Percentiles rank a stretch among this genome's conserved stretches.
These are phyloP conservation scores for Pythium graminicola DNA, from an alignment of 352 stramenopile genomes.

Conservation along the genomic window DNA sequence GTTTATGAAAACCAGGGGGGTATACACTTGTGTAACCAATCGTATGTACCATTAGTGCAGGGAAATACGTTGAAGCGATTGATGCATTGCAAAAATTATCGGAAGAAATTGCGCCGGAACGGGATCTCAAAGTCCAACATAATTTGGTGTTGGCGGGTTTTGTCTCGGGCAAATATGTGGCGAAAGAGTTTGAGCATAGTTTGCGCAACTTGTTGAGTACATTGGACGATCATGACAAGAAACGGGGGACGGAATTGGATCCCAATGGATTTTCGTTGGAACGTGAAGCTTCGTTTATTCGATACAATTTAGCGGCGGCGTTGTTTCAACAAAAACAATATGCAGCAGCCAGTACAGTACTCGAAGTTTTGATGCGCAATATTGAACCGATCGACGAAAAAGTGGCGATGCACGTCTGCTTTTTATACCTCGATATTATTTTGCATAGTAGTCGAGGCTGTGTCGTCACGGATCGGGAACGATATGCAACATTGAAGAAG, in stretches of 20 bases:
- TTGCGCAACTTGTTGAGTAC: slow-evolving; percentile 54
- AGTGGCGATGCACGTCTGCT: slow-evolving; percentile 91
- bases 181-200: slow-evolving; percentile 67
- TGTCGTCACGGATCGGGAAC: slow-evolving; percentile 72
- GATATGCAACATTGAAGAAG: slow-evolving; percentile 67
- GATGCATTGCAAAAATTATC: slow-evolving; percentile 78
- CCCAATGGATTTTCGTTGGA: slow-evolving; percentile 52
- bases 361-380: slow-evolving; percentile 85
- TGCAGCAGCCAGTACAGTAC: slow-evolving; percentile 69
- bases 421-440: slow-evolving; percentile 90
- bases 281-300: slow-evolving; percentile 78
- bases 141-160: slow-evolving; percentile 75
- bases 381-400: slow-evolving; percentile 89
- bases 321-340: slow-evolving; percentile 90
- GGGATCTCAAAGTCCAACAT: slow-evolving; percentile 81
- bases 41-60: slow-evolving; percentile 34
- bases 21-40: background rate
- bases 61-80: slow-evolving; percentile 82
- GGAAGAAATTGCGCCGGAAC: slow-evolving; percentile 66
- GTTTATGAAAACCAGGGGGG: slow-evolving; percentile 9
- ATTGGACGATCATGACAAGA: slow-evolving; percentile 36
- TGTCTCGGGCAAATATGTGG: slow-evolving; percentile 45
- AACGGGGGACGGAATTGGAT: slow-evolving; percentile 22
- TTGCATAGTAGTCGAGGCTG: slow-evolving; percentile 83
- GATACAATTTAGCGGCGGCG: slow-evolving; percentile 87